Evolutionary conservation across 768 basidiomycete species (phyloP).

Genomic region (Naganishia friedmannii): DNA sequence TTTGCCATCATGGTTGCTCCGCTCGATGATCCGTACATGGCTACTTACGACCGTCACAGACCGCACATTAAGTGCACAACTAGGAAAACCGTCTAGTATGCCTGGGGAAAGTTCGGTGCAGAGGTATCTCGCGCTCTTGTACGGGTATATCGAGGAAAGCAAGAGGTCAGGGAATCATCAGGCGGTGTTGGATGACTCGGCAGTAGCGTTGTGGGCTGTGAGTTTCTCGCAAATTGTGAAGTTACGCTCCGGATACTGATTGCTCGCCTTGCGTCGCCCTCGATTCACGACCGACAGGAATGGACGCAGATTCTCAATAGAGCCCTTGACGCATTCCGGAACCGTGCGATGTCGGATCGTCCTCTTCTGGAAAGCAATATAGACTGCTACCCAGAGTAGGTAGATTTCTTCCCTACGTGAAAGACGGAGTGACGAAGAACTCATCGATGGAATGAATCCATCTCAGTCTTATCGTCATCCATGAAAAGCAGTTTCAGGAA

Average conservation of each 20-base stretch:
- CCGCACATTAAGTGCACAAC: constrained; percentile 36
- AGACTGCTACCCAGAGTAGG: constrained; percentile 27
- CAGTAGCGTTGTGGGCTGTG: constrained; percentile 34
- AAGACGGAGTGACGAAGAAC: no score
- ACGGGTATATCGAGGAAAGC: constrained; percentile 13
- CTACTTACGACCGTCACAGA: constrained; percentile 35
- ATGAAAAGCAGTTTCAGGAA: constrained; percentile 34
- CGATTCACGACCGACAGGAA: constrained; percentile 30
- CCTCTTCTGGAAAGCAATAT: neutral
- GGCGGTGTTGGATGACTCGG: constrained; percentile 30
- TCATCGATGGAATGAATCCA: no score
- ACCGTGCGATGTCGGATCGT: constrained; percentile 18
- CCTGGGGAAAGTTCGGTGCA: constrained; percentile 33
- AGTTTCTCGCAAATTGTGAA: neutral
- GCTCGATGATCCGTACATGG: constrained; percentile 40
- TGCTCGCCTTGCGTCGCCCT: neutral
- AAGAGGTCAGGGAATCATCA: constrained; percentile 7
- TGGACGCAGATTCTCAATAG: constrained; percentile 40
- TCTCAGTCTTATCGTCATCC: constrained; percentile 29
- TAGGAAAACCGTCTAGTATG: constrained; percentile 37
- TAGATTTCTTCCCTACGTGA: neutral
- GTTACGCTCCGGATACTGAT: neutral
- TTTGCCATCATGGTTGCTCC: constrained; percentile 35
- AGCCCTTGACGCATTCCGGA: constrained; percentile 34
- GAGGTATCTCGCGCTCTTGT: constrained; percentile 32